These are phyloP conservation scores for Sporothrix globosa DNA, from an alignment of 2,329 filamentous ascomycete genomes.

Conservation along the genomic window DNA sequence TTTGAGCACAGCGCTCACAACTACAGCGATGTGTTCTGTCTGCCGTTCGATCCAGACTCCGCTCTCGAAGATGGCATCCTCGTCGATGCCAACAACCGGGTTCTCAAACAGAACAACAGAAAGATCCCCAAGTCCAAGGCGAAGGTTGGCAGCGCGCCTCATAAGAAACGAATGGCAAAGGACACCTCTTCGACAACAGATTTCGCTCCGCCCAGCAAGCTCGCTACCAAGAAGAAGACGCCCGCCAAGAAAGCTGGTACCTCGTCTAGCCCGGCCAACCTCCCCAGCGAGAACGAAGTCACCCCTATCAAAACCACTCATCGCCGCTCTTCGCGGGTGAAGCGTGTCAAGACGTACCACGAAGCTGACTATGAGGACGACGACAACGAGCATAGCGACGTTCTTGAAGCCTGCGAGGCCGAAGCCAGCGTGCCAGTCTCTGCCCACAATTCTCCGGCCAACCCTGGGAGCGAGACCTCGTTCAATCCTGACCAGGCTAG, in stretches of 20 bases:
- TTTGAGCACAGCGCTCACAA: neutral
- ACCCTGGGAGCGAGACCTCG: no score
- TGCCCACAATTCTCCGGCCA: neutral
- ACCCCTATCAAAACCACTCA: conserved; percentile 6
- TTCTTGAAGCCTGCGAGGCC: neutral
- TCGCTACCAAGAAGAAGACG: neutral
- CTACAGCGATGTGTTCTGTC: neutral
- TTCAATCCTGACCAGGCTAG: neutral
- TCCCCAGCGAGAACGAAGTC: conserved; percentile 35
- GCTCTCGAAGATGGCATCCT: conserved; percentile 6
- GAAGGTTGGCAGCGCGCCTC: neutral
- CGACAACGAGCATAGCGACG: neutral
- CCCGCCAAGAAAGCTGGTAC: neutral
- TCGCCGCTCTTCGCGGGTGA: conserved; percentile 15
- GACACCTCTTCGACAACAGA: neutral
- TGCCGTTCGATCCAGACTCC: neutral
- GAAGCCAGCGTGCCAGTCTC: neutral
- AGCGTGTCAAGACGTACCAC: conserved; percentile 9
- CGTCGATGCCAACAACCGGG: neutral
- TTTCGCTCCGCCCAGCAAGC: neutral
- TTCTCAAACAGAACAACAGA: neutral
- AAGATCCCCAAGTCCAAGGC: conserved; percentile 15
- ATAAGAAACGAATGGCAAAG: neutral
- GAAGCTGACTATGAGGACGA: conserved; percentile 27
- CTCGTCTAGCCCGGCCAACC: neutral